Percentiles rank a stretch among this genome's conserved stretches.
phyloP scores from a whole-genome alignment of 2,329 filamentous ascomycete species.

The Curvularia verruculosa region DNA sequence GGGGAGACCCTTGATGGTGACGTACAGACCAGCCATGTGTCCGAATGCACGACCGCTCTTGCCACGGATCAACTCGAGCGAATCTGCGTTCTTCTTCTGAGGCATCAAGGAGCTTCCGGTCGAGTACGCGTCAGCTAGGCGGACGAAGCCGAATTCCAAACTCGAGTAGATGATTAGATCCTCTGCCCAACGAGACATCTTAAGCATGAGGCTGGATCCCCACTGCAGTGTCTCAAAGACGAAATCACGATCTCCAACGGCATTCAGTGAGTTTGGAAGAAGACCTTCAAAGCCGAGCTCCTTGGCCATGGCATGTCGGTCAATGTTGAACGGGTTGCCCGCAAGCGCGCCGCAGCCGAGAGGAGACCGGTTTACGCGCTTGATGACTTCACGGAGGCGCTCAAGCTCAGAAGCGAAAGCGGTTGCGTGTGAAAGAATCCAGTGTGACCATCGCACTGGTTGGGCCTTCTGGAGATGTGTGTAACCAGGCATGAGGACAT shows the following conservation, averaged over 20 bases:
- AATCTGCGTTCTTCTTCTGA: constrained; percentile 84
- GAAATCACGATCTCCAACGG: constrained; percentile 80
- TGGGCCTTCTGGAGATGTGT: constrained; percentile 85
- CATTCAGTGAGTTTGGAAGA: constrained; percentile 77
- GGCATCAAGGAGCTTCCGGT: constrained; percentile 81
- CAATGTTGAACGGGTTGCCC: constrained; percentile 82
- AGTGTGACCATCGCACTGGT: constrained; percentile 82
- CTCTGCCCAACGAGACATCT: constrained; percentile 81
- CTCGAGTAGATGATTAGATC: constrained; percentile 85
- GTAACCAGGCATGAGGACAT: constrained; percentile 84
- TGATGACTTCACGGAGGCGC: constrained; percentile 73
- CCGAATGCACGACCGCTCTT: constrained; percentile 80
- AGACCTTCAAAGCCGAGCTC: constrained; percentile 81
- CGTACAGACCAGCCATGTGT: constrained; percentile 80
- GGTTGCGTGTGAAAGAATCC: constrained; percentile 76
- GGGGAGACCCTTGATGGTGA: constrained; percentile 76
- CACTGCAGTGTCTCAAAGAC: constrained; percentile 82
- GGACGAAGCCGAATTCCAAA: constrained; percentile 76
- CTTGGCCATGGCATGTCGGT: constrained; percentile 76
- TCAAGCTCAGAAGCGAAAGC: constrained; percentile 77
- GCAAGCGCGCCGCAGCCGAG: constrained; percentile 79
- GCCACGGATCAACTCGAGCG: constrained; percentile 75
- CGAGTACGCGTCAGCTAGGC: constrained; percentile 77
- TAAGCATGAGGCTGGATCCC: constrained; percentile 77
- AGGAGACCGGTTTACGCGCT: constrained; percentile 73